These are phyloP conservation scores for Mortierella polycephala DNA, from an alignment of 371 early-diverging fungal species.

Conservation along the genomic window DNA sequence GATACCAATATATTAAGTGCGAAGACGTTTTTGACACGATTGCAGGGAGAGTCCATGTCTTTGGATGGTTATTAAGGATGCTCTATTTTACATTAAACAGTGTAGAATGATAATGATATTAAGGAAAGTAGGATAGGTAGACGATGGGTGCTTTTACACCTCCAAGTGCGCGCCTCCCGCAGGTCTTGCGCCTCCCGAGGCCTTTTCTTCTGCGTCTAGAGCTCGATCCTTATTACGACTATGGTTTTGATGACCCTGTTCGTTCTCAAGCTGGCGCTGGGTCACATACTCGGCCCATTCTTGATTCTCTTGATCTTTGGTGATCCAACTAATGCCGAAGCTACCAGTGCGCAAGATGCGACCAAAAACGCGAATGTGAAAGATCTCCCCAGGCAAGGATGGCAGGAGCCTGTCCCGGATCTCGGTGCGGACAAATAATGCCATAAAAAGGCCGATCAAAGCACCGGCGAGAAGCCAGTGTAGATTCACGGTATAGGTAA, in stretches of 20 bases:
- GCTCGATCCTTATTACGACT: neutral
- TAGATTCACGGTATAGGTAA: conserved; percentile 65
- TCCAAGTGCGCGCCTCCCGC: neutral
- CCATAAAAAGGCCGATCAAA: conserved; percentile 58
- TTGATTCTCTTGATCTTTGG: conserved; percentile 24
- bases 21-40: no score
- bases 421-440: conserved; percentile 63
- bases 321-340: conserved; percentile 29
- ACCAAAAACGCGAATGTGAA: conserved; percentile 59
- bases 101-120: neutral
- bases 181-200: no score
- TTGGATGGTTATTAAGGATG: neutral
- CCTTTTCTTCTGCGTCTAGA: conserved; percentile 11
- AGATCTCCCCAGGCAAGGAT: conserved; percentile 57
- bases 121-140: neutral
- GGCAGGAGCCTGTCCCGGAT: conserved; percentile 67
- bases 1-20: neutral
- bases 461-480: conserved; percentile 66
- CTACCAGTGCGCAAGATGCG: conserved; percentile 42
- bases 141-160: neutral
- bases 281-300: conserved; percentile 35
- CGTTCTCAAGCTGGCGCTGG: conserved; percentile 35
- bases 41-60: neutral
- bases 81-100: neutral
- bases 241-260: conserved; percentile 9